Conservation (phyloP, 1,284 basidiomycete genomes). For the Cutaneotrichosporon cavernicola region DNA sequence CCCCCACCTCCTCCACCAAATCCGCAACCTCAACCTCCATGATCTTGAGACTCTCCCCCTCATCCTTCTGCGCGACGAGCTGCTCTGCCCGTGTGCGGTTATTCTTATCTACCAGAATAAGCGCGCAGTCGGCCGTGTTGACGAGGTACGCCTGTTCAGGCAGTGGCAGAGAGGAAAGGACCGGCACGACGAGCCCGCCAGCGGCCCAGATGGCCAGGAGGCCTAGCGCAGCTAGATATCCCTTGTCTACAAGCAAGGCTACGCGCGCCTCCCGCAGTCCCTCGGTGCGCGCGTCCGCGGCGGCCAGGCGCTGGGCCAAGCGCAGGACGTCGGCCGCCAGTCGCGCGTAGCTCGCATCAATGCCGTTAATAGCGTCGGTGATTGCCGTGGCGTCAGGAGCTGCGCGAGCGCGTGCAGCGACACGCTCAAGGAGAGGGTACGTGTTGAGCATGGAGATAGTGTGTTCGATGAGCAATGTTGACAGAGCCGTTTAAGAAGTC, state of each 20-base stretch:
- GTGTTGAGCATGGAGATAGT: neutral
- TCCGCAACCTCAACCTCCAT: slow-evolving; percentile 11
- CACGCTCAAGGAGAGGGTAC: slow-evolving; percentile 30
- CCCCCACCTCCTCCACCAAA: neutral
- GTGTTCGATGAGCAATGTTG: neutral
- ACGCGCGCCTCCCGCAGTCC: slow-evolving; percentile 28
- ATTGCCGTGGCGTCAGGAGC: slow-evolving; percentile 30
- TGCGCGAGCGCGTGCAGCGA: slow-evolving; percentile 19
- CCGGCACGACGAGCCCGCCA: slow-evolving; percentile 41
- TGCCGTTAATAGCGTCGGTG: slow-evolving; percentile 20
- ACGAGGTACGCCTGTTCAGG: slow-evolving; percentile 46
- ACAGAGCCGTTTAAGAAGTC: neutral
- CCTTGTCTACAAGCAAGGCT: slow-evolving; percentile 33
- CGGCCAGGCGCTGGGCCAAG: slow-evolving; percentile 13
- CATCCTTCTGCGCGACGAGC: slow-evolving; percentile 27
- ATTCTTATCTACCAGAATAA: slow-evolving; percentile 37
- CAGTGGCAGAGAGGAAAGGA: slow-evolving; percentile 42
- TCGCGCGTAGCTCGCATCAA: slow-evolving; percentile 23
- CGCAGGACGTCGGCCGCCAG: slow-evolving; percentile 29
- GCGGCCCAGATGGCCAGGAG: slow-evolving; percentile 36
- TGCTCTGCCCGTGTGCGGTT: slow-evolving; percentile 34
- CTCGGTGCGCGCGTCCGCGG: slow-evolving; percentile 1
- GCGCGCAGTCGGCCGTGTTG: slow-evolving; percentile 32
- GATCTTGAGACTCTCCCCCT: slow-evolving; percentile 13
- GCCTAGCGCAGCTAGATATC: slow-evolving; percentile 34